These are phyloP conservation scores for Irpex sp. DNA, from an alignment of 1,284 basidiomycete genomes.

Conservation along the genomic window DNA sequence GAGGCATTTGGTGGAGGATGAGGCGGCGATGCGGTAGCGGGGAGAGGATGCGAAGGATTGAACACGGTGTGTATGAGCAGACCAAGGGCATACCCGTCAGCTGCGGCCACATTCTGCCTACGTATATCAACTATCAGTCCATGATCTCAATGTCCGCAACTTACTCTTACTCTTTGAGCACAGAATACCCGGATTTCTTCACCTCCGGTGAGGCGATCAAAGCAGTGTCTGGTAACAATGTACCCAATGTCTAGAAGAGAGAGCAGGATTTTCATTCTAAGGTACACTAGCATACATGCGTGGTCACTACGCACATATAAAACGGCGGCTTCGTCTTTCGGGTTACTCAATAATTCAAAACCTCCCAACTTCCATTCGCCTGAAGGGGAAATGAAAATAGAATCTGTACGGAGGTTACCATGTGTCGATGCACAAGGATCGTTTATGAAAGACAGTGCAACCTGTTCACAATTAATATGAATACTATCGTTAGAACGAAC, in stretches of 20 bases:
- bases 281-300: conserved; percentile 6
- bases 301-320: conserved; percentile 64
- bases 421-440: conserved; percentile 84
- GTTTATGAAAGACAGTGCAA: conserved; percentile 90
- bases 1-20: conserved; percentile 72
- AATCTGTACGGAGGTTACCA: conserved; percentile 77
- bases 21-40: conserved; percentile 65
- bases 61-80: conserved; percentile 83
- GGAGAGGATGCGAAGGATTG: conserved; percentile 75
- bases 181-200: conserved; percentile 84
- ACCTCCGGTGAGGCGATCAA: conserved; percentile 81
- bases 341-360: conserved; percentile 86
- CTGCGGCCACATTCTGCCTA: conserved; percentile 69
- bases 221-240: conserved; percentile 58
- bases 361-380: conserved; percentile 97
- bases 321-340: conserved; percentile 72
- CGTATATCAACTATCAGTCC: background rate
- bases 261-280: conserved; percentile 20
- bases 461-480: conserved; percentile 40
- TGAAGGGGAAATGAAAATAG: conserved; percentile 86
- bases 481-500: background rate
- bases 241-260: conserved; percentile 61
- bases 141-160: background rate
- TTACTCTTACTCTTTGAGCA: conserved; percentile 83
- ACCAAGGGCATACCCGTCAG: conserved; percentile 86